Evolutionary conservation across 2,329 filamentous ascomycete species (phyloP), one percentile per base, ranked within the genome.

Genomic region (Microcyclospora pomicola): DNA sequence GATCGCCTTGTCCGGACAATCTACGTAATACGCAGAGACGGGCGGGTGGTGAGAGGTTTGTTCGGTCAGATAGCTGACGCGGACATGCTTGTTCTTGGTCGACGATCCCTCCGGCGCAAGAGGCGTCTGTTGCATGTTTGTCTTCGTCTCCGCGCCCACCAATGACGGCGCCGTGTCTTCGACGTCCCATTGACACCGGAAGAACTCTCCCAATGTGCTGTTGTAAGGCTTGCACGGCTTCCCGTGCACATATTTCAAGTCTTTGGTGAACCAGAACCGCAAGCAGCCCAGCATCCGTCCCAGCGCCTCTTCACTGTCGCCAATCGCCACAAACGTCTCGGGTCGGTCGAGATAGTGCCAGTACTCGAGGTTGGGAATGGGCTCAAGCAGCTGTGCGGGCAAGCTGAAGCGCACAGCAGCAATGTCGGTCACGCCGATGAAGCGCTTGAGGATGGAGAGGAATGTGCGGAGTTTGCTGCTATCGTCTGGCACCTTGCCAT

Each of bases 151-250:
- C 28, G 47, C 41, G 24, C 50, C 51, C 30, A 34, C 41, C 19
- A 66, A 79, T 41, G 69, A 69, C 1, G 82, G 80, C 6, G 78
- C 74, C 47, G 77, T 78, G 55, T 88, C 81, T 56, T 86, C 78
- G 13, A 92, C 80, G 55, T 95, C 84, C 88, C 88, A 98, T 57
- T 88, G 93, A 61, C 91, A 96, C 75, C 86, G 75, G 66, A 98
- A 98, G 65, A 98, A 98, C 66, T 98, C 91, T 47, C 91, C 91
- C 36, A 98, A 65, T 28, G 86, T 87, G 34, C 87, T 95, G 63
- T 98, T 98, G 67, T 98, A 98, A 9, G 91, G 91, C 64, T 98
- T 98, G 76, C 88, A 96, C 32, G 91, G 91, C 67, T 87, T 93
- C 42, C 88, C 88, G 67, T 96, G 96, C 59, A 92, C 84, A 55